Conservation (phyloP, 768 basidiomycete genomes). For the Piloderma croceum region DNA sequence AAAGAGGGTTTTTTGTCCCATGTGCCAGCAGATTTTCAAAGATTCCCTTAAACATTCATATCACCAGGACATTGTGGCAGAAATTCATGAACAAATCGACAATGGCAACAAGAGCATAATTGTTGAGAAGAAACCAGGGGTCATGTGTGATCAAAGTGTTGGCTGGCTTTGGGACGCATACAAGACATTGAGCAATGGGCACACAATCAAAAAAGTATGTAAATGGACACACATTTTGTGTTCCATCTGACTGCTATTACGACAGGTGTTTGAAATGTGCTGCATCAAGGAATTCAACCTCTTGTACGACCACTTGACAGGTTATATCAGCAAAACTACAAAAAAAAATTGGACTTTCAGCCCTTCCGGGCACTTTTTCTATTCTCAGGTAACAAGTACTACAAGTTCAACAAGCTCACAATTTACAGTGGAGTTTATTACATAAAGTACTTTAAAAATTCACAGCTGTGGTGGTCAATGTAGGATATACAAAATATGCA, state of each 20-base stretch:
- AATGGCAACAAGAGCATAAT: conserved; percentile 10
- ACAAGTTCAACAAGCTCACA: too few species aligned
- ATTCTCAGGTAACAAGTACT: too few species aligned
- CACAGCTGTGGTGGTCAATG: too few species aligned
- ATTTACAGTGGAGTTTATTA: too few species aligned
- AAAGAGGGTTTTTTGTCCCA: too few species aligned
- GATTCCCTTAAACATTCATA: conserved; percentile 24
- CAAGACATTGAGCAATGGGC: conserved; percentile 20
- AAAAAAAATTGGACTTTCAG: too few species aligned
- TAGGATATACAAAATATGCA: too few species aligned
- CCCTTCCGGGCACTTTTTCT: too few species aligned
- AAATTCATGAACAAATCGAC: conserved; percentile 22
- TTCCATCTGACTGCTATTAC: neutral
- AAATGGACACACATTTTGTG: neutral
- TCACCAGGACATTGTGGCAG: conserved; percentile 31
- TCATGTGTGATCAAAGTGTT: conserved; percentile 19
- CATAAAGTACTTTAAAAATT: too few species aligned
- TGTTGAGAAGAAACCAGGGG: conserved; percentile 17
- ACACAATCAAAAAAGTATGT: conserved; percentile 27
- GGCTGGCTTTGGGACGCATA: conserved; percentile 32
- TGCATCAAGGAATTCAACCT: conserved; percentile 21
- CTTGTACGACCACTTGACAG: conserved; percentile 20
- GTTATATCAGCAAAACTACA: too few species aligned
- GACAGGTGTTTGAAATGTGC: conserved; percentile 24
- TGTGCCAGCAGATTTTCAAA: too few species aligned